Evolutionary conservation across 2,329 filamentous ascomycete genomes (phyloP), one percentile per base, ranked within the genome.

Genomic region (Pseudocercospora cruenta): DNA sequence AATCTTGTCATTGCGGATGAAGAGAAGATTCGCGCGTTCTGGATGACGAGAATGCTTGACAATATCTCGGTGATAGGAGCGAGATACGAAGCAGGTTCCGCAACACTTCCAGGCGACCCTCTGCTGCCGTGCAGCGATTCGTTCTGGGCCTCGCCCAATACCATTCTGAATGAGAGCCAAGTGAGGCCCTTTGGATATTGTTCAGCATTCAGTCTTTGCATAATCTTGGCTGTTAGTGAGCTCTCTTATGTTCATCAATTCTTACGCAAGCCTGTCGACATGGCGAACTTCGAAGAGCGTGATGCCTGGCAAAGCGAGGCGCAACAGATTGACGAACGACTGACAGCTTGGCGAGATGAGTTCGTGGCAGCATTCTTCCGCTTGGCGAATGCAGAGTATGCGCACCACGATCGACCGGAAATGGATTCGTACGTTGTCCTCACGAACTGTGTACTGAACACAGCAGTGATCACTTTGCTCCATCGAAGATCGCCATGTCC

Each of bases 1-100:
- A 69, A 70, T 14, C 75, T 75, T 0, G 65, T 77, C 1, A 74
- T 79, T 16, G 74, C 78, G 26, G 72, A 73, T 31, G 77, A 79
- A 69, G 78, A 78, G 63, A 70, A 72, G 33, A 76, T 78, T 19
- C 71, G 78, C 64, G 77, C 77, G 28, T 79, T 77, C 63, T 79
- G 78, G 77, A 79, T 78, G 77, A 76, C 73, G 4, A 75, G 78
- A 70, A 75, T 78, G 19, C 71, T 79, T 3, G 77, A 79, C 58
- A 73, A 73, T 28, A 74, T 77, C 21, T 77, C 76, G 0, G 76
- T 74, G 4, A 65, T 78, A 3, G 77, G 77, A 12, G 75, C 65
- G n/a, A 67, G 47, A 51, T 60, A 67, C 51, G 58, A 62, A 21
- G 28, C 54, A 28, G 65, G 51, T 8, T 73, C 24, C 70, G 72